These are phyloP conservation scores for Coix lacrymajobi DNA, from an alignment of 176 grass and related monocot genomes.

Conservation along the genomic window DNA sequence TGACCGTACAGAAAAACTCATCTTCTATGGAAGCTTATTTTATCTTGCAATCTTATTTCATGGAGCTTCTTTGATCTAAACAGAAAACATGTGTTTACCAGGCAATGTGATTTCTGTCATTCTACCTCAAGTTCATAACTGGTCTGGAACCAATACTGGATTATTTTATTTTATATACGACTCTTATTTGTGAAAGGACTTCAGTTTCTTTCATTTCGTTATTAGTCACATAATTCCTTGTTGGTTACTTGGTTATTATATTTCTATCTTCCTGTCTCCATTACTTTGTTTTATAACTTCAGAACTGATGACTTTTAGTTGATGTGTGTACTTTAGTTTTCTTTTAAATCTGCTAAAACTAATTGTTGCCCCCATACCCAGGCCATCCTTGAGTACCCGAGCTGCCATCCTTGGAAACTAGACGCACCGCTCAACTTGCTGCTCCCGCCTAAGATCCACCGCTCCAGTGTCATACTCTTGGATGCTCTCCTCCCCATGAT, in stretches of 20 bases:
- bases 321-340: neutral
- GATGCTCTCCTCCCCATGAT: neutral
- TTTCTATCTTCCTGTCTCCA: neutral
- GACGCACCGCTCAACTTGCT: neutral
- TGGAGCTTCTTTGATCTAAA: neutral
- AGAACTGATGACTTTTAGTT: neutral
- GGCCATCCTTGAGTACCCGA: no score
- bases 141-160: neutral
- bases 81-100: neutral
- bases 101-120: neutral
- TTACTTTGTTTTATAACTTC: neutral
- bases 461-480: neutral
- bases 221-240: neutral
- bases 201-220: neutral
- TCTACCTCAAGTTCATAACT: neutral
- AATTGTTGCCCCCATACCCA: no score
- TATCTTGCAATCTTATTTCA: conserved; percentile 6
- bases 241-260: neutral
- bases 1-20: neutral
- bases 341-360: conserved; percentile 17
- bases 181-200: neutral
- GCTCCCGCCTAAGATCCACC: neutral
- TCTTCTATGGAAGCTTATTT: neutral
- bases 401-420: neutral
- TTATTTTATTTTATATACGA: neutral